A percentile compares a stretch with the other conserved stretches of the same genome.
These are phyloP conservation scores for Lyophyllum shimeji DNA, from an alignment of 768 basidiomycete genomes.

Conservation along the genomic window DNA sequence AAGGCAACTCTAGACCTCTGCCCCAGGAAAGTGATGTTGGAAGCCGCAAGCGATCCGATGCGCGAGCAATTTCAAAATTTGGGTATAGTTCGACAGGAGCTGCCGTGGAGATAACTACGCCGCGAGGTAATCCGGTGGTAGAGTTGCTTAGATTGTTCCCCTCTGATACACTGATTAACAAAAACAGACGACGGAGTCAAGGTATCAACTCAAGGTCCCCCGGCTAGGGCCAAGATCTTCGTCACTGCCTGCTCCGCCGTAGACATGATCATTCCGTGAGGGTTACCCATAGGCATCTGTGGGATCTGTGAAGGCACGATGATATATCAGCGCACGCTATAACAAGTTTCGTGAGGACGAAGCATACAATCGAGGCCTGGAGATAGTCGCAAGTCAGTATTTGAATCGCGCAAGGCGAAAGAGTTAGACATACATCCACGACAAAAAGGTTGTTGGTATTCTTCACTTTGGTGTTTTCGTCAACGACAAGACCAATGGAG, in stretches of 20 bases:
- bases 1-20: background rate
- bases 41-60: background rate
- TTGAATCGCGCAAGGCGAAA: background rate
- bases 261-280: slow-evolving; percentile 55
- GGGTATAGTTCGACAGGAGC: background rate
- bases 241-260: slow-evolving; percentile 57
- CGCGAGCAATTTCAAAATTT: too few relatives aligned
- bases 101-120: background rate
- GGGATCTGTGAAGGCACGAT: slow-evolving; percentile 34
- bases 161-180: background rate
- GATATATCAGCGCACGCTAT: background rate
- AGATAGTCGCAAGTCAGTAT: background rate
- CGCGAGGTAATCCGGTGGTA: background rate
- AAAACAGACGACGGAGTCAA: background rate
- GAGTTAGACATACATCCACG: slow-evolving; percentile 41
- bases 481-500: slow-evolving; percentile 55
- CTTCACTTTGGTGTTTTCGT: slow-evolving; percentile 55
- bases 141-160: background rate
- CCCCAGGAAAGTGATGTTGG: background rate
- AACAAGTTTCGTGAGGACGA: background rate
- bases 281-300: slow-evolving; percentile 57
- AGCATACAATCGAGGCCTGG: slow-evolving; percentile 36
- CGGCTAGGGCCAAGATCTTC: slow-evolving; percentile 53
- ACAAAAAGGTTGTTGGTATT: slow-evolving; percentile 52
- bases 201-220: slow-evolving; percentile 39